Percentiles rank a stretch among this genome's conserved stretches.
Conservation (phyloP, 768 basidiomycete genomes). For the Pulveroboletus sp. region DNA sequence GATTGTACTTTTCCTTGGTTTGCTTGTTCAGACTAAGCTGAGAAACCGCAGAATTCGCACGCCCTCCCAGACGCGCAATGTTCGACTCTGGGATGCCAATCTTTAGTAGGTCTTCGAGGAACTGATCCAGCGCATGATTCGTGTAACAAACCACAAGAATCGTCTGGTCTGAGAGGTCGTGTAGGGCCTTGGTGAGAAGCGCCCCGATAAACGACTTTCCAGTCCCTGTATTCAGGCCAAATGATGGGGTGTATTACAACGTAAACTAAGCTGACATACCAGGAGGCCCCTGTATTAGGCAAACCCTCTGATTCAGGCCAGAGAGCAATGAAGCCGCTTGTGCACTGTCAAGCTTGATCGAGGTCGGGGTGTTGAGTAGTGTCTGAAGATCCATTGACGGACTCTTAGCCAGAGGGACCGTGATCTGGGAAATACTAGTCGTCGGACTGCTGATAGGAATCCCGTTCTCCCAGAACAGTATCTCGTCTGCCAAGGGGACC, state of each 20-base stretch:
- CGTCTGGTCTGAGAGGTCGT: slow-evolving; percentile 42
- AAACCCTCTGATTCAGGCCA: slow-evolving; percentile 54
- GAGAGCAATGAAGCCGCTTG: slow-evolving; percentile 46
- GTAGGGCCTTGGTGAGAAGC: slow-evolving; percentile 55
- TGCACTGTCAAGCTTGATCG: slow-evolving; percentile 49
- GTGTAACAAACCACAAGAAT: slow-evolving; percentile 72
- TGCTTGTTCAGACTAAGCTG: slow-evolving; percentile 45
- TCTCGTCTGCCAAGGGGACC: slow-evolving; percentile 48
- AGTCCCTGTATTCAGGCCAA: slow-evolving; percentile 43
- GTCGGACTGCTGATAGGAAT: slow-evolving; percentile 10
- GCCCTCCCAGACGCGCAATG: slow-evolving; percentile 57
- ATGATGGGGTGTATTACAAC: neutral
- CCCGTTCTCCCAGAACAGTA: slow-evolving; percentile 51
- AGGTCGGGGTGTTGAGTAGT: slow-evolving; percentile 35
- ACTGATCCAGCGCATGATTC: slow-evolving; percentile 71
- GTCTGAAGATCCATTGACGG: slow-evolving; percentile 40
- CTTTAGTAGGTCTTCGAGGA: slow-evolving; percentile 58
- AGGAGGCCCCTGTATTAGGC: slow-evolving; percentile 70
- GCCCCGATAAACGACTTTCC: slow-evolving; percentile 74
- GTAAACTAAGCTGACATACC: slow-evolving; percentile 39
- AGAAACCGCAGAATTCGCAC: slow-evolving; percentile 47
- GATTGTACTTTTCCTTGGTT: slow-evolving; percentile 13
- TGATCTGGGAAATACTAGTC: slow-evolving; percentile 11
- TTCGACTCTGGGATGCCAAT: slow-evolving; percentile 50
- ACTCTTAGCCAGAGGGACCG: slow-evolving; percentile 30